Percentiles rank a stretch among this genome's conserved stretches.
These are phyloP conservation scores for Aphanomyces astaci DNA, from an alignment of 352 stramenopile species.

Conservation along the genomic window DNA sequence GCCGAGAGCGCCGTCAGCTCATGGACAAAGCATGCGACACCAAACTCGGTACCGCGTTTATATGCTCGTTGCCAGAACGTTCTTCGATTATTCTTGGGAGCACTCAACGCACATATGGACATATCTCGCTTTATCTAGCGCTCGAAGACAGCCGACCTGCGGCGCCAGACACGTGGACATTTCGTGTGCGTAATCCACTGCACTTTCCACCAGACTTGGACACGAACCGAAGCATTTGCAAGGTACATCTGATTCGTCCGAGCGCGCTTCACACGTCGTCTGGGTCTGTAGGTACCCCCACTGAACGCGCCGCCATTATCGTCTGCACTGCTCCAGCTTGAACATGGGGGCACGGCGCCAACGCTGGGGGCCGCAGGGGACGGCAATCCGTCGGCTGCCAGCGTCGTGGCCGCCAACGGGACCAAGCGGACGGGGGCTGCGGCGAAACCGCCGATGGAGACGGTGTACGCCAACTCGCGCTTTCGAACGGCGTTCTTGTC, in stretches of 20 bases:
- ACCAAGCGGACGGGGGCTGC: slow-evolving; percentile 27
- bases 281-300: neutral
- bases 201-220: slow-evolving; percentile 65
- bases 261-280: too few species aligned
- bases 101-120: too few species aligned
- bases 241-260: too few species aligned
- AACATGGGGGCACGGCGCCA: slow-evolving; percentile 28
- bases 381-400: too few species aligned
- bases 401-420: neutral
- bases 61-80: too few species aligned
- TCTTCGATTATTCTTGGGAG: too few species aligned
- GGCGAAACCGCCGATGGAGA: slow-evolving; percentile 34
- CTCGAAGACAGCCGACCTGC: slow-evolving; percentile 48
- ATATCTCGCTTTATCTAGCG: slow-evolving; percentile 31
- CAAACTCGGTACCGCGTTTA: slow-evolving; percentile 36
- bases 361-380: neutral
- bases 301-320: slow-evolving; percentile 26
- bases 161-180: slow-evolving; percentile 65
- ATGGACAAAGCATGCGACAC: slow-evolving; percentile 49
- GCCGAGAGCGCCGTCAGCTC: slow-evolving; percentile 45
- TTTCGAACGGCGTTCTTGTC: slow-evolving; percentile 29
- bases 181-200: slow-evolving; percentile 63
- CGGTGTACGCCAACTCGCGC: slow-evolving; percentile 66
- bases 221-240: slow-evolving; percentile 48
- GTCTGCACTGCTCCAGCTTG: slow-evolving; percentile 31